Evolutionary conservation across 2,329 filamentous ascomycete species (phyloP).

Genomic region (Dothideomycetidae sp.): DNA sequence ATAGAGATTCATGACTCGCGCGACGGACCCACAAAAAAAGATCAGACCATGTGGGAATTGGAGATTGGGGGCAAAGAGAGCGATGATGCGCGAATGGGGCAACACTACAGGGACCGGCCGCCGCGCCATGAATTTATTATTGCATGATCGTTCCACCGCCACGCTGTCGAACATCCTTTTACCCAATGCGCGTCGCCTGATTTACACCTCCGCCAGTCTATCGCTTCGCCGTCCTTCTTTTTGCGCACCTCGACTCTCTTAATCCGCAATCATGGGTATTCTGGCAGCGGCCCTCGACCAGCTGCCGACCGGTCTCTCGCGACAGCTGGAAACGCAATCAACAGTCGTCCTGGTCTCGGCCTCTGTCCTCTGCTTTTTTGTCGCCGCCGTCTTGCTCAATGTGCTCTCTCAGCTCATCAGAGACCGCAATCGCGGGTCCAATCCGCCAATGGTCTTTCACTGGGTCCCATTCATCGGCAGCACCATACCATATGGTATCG

Average conservation of each 20-base stretch:
- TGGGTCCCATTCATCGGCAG: constrained; percentile 65
- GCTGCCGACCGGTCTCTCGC: not conserved
- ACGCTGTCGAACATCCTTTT: not conserved
- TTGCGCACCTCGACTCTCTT: not conserved
- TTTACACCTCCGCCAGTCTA: not conserved
- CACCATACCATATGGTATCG: constrained; percentile 88
- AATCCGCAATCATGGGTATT: constrained; percentile 8
- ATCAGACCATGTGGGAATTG: too few relatives aligned
- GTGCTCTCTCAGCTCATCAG: constrained; percentile 66
- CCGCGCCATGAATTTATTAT: not conserved
- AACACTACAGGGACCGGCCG: not conserved
- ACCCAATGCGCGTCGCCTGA: not conserved
- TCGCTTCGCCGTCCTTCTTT: not conserved
- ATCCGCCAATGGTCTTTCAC: constrained; percentile 49
- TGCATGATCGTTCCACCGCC: not conserved
- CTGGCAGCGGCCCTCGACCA: not conserved
- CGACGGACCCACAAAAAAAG: too few relatives aligned
- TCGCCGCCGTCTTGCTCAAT: constrained; percentile 56
- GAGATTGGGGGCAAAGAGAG: too few relatives aligned
- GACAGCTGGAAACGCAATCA: constrained; percentile 5
- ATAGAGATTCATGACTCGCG: not conserved
- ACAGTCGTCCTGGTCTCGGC: constrained; percentile 32
- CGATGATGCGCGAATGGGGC: not conserved
- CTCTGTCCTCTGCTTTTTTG: constrained; percentile 34
- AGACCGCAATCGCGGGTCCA: constrained; percentile 52